Evolutionary conservation across 805 yeast genomes (phyloP).

Genomic region (Metschnikowia picachoensis): DNA sequence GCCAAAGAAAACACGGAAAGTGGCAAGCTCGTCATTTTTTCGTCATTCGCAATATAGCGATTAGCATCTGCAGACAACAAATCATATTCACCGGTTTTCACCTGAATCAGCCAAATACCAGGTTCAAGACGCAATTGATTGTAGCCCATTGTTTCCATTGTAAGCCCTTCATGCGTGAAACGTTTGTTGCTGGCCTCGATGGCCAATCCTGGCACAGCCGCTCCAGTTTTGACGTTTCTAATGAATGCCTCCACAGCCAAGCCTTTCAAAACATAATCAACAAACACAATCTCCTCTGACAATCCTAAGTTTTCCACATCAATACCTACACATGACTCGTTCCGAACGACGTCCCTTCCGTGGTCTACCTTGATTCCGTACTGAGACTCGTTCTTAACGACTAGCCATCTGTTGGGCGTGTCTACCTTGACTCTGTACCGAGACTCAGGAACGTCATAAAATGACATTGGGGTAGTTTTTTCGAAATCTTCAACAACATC

Average conservation of each 20-base stretch:
- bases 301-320: conserved; percentile 63
- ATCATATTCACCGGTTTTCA: conserved; percentile 13
- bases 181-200: conserved; percentile 33
- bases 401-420: conserved; percentile 67
- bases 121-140: conserved; percentile 73
- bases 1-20: conserved; percentile 39
- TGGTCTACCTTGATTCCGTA: conserved; percentile 42
- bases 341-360: conserved; percentile 63
- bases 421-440: conserved; percentile 42
- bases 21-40: conserved; percentile 17
- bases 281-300: conserved; percentile 23
- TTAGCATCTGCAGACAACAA: conserved; percentile 41
- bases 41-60: conserved; percentile 33
- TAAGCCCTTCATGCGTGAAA: conserved; percentile 50
- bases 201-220: conserved; percentile 49
- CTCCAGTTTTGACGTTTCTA: conserved; percentile 36
- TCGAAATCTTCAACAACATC: conserved; percentile 20
- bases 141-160: conserved; percentile 83
- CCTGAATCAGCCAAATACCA: conserved; percentile 58
- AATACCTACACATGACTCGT: conserved; percentile 32
- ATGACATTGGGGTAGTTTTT: not conserved
- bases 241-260: conserved; percentile 73
- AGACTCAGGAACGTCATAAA: conserved; percentile 31
- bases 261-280: conserved; percentile 44
- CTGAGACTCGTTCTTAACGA: conserved; percentile 35